A percentile compares a stretch with the other conserved stretches of the same genome.
phyloP scores from a whole-genome alignment of 345 rosid species.

The Angophora floribunda region DNA sequence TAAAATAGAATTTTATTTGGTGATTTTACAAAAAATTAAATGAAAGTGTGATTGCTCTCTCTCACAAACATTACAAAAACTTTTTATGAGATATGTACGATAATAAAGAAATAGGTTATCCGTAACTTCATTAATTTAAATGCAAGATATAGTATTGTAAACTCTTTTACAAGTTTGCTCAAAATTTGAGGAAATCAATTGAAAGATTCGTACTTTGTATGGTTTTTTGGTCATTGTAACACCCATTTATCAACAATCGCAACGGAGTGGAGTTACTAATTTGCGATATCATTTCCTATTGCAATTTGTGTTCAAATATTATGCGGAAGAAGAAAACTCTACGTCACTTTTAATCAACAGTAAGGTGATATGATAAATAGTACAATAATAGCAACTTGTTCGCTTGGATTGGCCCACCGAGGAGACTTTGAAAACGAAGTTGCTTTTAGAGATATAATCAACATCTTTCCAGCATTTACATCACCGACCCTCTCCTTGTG shows the following conservation, averaged over 20 bases:
- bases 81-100: background rate
- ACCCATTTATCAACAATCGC: background rate
- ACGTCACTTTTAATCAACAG: background rate
- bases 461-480: background rate
- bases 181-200: background rate
- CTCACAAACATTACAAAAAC: background rate
- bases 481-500: background rate
- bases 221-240: background rate
- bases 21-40: background rate
- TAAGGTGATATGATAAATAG: background rate
- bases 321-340: background rate
- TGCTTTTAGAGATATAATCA: background rate
- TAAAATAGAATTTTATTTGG: background rate
- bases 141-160: background rate
- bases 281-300: background rate
- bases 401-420: background rate
- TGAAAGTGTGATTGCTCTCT: background rate
- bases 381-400: background rate
- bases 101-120: background rate
- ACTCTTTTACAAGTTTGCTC: background rate
- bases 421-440: background rate
- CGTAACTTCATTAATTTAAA: background rate
- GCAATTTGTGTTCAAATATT: background rate
- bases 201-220: background rate
- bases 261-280: background rate